Evolutionary conservation across 768 basidiomycete species (phyloP), one percentile per base, ranked within the genome.

Genomic region (Albatrellus ellisii): DNA sequence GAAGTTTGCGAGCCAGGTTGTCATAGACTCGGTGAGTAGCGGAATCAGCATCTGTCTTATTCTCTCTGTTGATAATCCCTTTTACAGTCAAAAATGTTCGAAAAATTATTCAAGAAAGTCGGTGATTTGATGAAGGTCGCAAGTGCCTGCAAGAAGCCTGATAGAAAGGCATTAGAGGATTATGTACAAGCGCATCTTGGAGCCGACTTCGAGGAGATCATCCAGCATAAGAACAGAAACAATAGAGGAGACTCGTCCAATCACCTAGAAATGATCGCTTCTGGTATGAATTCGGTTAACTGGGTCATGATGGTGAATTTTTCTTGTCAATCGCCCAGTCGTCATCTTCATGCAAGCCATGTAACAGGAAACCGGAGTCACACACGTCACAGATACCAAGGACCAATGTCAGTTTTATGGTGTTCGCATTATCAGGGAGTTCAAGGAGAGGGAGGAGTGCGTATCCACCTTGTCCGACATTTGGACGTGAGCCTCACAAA

Each of bases 341-440:
- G n/a, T 10, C 34, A n/a, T 22, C 10, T 39, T n/a, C 12, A 26
- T 20, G 24, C 22, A 20, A 8, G n/a, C n/a, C 5, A 6, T 11
- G 4, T 9, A 29, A 32, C 46, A 72, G 68, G 67, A 87, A 64
- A 72, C 94, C 94, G 1, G 86, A 70, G 4, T 74, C 82, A 20
- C n/a, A n/a, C 81, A 72, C 49, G 67, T 97, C n/a, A 65, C 60
- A 14, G 87, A 91, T 37, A 73, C 83, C 59, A 92, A 85, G 60
- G 90, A 97, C 20, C 75, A 85, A 3, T 74, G 81, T 9, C 70
- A 75, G 54, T 99, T 88, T 63, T 98, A 89, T 58, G 79, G 79
- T 1, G 88, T 95, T 60, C 77, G 79, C 45, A 72, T 98, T 35
- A 79, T 90, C 61, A 88, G 90, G 60, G 88, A 92, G 48, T 88